Conservation (phyloP, 208 protist genomes). For the Trypanosoma melophagium region DNA sequence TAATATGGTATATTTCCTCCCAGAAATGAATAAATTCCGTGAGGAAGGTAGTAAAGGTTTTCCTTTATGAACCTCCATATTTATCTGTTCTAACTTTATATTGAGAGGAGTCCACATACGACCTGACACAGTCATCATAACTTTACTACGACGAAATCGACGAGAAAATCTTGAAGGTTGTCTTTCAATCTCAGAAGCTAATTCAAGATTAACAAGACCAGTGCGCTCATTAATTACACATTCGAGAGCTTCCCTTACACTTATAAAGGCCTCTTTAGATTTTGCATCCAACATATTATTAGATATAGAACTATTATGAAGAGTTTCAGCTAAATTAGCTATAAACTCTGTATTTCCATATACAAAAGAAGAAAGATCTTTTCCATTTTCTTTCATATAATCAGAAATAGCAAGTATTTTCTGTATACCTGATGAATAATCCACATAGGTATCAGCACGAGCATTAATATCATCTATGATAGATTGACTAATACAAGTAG, state of each 20-base stretch:
- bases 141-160: slow-evolving; percentile 19
- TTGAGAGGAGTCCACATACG: slow-evolving; percentile 27
- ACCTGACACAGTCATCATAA: slow-evolving; percentile 12
- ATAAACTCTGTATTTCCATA: slow-evolving; percentile 39
- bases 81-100: slow-evolving; percentile 9
- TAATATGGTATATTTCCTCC: slow-evolving; percentile 10
- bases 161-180: slow-evolving; percentile 10
- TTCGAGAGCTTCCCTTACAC: slow-evolving; percentile 15
- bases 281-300: slow-evolving; percentile 1
- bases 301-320: slow-evolving; percentile 1
- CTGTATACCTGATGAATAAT: slow-evolving; percentile 5
- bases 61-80: neutral
- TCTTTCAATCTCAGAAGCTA: slow-evolving; percentile 16
- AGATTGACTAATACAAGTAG: neutral
- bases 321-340: slow-evolving; percentile 21
- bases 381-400: slow-evolving; percentile 35
- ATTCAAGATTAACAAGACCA: slow-evolving; percentile 18
- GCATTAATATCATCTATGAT: slow-evolving; percentile 11
- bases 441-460: neutral
- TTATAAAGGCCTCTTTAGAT: slow-evolving; percentile 9
- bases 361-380: slow-evolving; percentile 44
- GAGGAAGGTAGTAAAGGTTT: neutral
- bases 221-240: slow-evolving; percentile 21
- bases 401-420: slow-evolving; percentile 43
- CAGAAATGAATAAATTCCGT: slow-evolving; percentile 10